Percentiles rank a stretch among this genome's conserved stretches.
Evolutionary conservation across 2,329 filamentous ascomycete genomes (phyloP).

Genomic region (Talaromyces sp.): DNA sequence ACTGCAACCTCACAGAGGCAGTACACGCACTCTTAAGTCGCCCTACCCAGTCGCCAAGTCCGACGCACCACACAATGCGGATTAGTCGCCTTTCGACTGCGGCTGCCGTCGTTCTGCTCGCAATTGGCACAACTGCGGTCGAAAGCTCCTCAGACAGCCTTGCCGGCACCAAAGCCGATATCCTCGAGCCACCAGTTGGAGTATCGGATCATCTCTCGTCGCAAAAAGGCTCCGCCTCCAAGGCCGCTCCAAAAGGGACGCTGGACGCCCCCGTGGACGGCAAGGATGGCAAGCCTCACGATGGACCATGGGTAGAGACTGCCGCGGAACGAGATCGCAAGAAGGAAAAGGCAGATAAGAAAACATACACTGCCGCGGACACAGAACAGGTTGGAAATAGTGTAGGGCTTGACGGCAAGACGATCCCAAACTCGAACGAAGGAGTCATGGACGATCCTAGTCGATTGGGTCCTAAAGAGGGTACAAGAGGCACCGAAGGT

Average conservation of each 20-base stretch:
- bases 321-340: slow-evolving; percentile 50
- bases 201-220: not conserved
- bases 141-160: slow-evolving; percentile 15
- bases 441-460: slow-evolving; percentile 93
- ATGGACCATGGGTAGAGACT: slow-evolving; percentile 67
- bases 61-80: slow-evolving; percentile 12
- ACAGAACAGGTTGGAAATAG: slow-evolving; percentile 29
- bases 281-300: slow-evolving; percentile 88
- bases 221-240: slow-evolving; percentile 7
- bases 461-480: slow-evolving; percentile 72
- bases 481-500: slow-evolving; percentile 83
- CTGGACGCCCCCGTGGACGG: slow-evolving; percentile 90
- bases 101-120: slow-evolving; percentile 11
- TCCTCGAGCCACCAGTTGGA: slow-evolving; percentile 12
- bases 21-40: not conserved
- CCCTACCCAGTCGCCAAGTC: not conserved
- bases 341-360: slow-evolving; percentile 34
- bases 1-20: not conserved
- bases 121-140: slow-evolving; percentile 15
- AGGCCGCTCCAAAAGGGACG: slow-evolving; percentile 49
- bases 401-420: slow-evolving; percentile 42
- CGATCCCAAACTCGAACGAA: slow-evolving; percentile 59
- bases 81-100: slow-evolving; percentile 15
- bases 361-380: slow-evolving; percentile 29
- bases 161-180: slow-evolving; percentile 5